A percentile compares a stretch with the other conserved stretches of the same genome.
These are phyloP conservation scores for Colletotrichum lindemuthianum DNA, from an alignment of 2,329 filamentous ascomycete species.

Conservation along the genomic window DNA sequence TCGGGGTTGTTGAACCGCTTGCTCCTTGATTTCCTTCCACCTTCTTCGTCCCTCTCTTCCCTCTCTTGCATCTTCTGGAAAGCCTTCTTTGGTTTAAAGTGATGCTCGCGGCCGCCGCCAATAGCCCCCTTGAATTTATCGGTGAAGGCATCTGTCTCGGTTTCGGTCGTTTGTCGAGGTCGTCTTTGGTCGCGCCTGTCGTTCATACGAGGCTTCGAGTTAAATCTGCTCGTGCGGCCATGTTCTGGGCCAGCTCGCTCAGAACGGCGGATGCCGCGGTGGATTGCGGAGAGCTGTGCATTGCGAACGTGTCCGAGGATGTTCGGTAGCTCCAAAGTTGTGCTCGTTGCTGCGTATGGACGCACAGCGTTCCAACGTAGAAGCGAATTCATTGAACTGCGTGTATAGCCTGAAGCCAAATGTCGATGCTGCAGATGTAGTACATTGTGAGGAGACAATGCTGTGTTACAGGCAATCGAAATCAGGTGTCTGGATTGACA, in stretches of 20 bases:
- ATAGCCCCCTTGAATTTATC: constrained; percentile 18
- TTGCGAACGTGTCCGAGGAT: constrained; percentile 17
- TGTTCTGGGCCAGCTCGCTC: constrained; percentile 41
- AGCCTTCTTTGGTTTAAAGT: constrained; percentile 62
- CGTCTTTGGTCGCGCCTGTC: constrained; percentile 1
- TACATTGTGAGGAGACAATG: background rate
- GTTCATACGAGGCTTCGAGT: constrained; percentile 37
- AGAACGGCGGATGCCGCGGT: constrained; percentile 69
- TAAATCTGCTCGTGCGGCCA: constrained; percentile 2
- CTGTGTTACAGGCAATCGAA: background rate
- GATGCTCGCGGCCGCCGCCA: constrained; percentile 35
- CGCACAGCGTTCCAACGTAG: constrained; percentile 24
- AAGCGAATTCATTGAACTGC: constrained; percentile 37
- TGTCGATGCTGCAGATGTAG: constrained; percentile 6
- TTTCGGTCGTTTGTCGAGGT: background rate
- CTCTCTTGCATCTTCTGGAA: constrained; percentile 53
- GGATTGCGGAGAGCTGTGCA: constrained; percentile 71
- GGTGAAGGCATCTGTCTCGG: constrained; percentile 22
- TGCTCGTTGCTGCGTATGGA: constrained; percentile 1
- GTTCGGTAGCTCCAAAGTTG: background rate
- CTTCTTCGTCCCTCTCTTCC: constrained; percentile 45
- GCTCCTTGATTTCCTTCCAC: constrained; percentile 55
- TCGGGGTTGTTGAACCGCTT: constrained; percentile 64
- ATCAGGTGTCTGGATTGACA: background rate
- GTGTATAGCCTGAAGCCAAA: constrained; percentile 7